Percentiles rank a stretch among this genome's conserved stretches.
phyloP scores from a whole-genome alignment of 306 rosid genomes.

The Vicia villosa region DNA sequence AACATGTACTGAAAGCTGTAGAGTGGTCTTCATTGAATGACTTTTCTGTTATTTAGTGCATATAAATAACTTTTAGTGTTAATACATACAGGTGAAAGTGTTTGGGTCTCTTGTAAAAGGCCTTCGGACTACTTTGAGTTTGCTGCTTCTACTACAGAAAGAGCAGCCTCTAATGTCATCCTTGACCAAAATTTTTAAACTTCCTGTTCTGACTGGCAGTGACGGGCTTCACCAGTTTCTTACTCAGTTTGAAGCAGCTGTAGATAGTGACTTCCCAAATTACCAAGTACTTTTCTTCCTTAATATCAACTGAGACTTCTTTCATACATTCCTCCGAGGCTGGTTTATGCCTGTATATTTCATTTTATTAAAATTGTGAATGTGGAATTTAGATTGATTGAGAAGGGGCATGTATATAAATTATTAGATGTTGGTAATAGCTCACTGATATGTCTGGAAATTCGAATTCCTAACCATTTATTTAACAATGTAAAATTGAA shows the following conservation, averaged over 20 bases:
- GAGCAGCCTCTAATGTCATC: slow-evolving; percentile 56
- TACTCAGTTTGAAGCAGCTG: slow-evolving; percentile 88
- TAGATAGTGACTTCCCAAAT: slow-evolving; percentile 82
- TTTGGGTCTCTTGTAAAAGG: slow-evolving; percentile 91
- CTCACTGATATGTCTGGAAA: not conserved
- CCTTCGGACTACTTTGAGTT: slow-evolving; percentile 71
- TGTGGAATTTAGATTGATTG: slow-evolving; percentile 7
- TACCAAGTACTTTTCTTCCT: slow-evolving; percentile 60
- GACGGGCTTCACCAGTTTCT: slow-evolving; percentile 81
- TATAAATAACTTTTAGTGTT: slow-evolving; percentile 27
- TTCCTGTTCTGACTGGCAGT: slow-evolving; percentile 62
- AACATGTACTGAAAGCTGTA: not conserved
- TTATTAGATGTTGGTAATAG: not conserved
- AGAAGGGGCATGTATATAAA: slow-evolving; percentile 13
- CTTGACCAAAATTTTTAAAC: slow-evolving; percentile 56
- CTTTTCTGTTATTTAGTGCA: slow-evolving; percentile 19
- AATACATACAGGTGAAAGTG: slow-evolving; percentile 68
- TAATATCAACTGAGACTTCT: not conserved
- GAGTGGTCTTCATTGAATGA: not conserved
- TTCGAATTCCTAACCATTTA: not conserved
- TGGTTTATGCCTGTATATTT: not conserved
- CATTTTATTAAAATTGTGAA: not conserved
- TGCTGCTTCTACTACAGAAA: slow-evolving; percentile 66
- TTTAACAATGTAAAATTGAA: not conserved
- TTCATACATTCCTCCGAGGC: not conserved